Conservation (phyloP, 2,329 filamentous ascomycete genomes). For the Fusarium temperatum region DNA sequence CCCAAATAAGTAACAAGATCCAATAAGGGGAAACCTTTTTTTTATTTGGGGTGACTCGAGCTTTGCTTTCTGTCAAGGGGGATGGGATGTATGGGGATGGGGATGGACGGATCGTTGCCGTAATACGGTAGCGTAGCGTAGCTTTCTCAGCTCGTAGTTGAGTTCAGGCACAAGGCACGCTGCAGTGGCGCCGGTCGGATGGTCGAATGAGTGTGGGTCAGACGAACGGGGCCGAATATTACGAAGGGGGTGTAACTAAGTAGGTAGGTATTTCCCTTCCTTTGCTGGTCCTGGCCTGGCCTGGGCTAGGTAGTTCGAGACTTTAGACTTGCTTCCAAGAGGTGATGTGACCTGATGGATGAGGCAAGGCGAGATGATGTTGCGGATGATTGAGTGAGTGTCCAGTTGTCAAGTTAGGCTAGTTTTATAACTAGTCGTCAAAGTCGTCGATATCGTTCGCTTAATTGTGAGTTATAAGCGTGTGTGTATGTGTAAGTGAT, state of each 20-base stretch:
- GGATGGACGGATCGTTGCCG: slow-evolving; percentile 35
- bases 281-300: background rate
- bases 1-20: slow-evolving; percentile 27
- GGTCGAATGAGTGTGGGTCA: slow-evolving; percentile 42
- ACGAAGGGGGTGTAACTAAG: slow-evolving; percentile 19
- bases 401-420: background rate
- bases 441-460: slow-evolving; percentile 29
- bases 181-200: slow-evolving; percentile 42
- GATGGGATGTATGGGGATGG: slow-evolving; percentile 7
- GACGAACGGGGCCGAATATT: slow-evolving; percentile 38
- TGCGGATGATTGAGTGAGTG: background rate
- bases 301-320: slow-evolving; percentile 2
- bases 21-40: slow-evolving; percentile 34
- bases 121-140: slow-evolving; percentile 33
- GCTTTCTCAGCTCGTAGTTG: slow-evolving; percentile 36
- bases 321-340: slow-evolving; percentile 8
- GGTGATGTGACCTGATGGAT: slow-evolving; percentile 31
- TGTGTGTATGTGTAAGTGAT: slow-evolving; percentile 33
- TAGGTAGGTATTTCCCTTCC: slow-evolving; percentile 1
- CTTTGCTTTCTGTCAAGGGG: slow-evolving; percentile 31
- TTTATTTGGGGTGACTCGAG: slow-evolving; percentile 32
- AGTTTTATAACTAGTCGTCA: slow-evolving; percentile 9
- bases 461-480: slow-evolving; percentile 5
- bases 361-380: slow-evolving; percentile 16
- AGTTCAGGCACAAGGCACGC: slow-evolving; percentile 37